A percentile compares a stretch with the other conserved stretches of the same genome.
These are phyloP conservation scores for Beauveria sp. DNA, from an alignment of 2,329 filamentous ascomycete species.

Conservation along the genomic window DNA sequence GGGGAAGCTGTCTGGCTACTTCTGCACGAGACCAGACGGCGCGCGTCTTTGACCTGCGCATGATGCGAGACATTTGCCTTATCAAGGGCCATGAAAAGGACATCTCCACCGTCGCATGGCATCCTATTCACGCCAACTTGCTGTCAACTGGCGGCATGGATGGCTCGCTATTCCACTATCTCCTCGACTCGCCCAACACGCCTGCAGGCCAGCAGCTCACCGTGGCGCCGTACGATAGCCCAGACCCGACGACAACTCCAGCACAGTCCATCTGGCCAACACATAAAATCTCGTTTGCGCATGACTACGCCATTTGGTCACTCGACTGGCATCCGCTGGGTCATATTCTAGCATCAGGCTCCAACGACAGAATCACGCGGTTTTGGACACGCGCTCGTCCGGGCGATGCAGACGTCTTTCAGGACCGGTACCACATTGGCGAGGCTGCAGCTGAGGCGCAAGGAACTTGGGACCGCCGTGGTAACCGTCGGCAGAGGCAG, in stretches of 20 bases:
- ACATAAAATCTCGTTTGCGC: conserved; percentile 78
- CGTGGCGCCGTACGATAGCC: conserved; percentile 75
- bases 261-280: conserved; percentile 90
- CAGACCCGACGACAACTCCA: conserved; percentile 70
- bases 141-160: conserved; percentile 87
- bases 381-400: conserved; percentile 93
- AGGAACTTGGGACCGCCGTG: conserved; percentile 85
- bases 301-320: conserved; percentile 95
- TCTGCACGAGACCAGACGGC: conserved; percentile 90
- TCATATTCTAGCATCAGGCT: conserved; percentile 90
- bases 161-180: conserved; percentile 83
- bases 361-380: conserved; percentile 90
- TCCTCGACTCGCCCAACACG: conserved; percentile 90
- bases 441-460: conserved; percentile 88
- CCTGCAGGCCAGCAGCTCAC: conserved; percentile 65
- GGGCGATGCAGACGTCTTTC: conserved; percentile 75
- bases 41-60: conserved; percentile 86
- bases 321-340: conserved; percentile 96
- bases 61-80: conserved; percentile 96
- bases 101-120: conserved; percentile 86
- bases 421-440: conserved; percentile 92
- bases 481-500: conserved; percentile 68
- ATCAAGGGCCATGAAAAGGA: conserved; percentile 95
- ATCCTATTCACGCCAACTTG: conserved; percentile 83
- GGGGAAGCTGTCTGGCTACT: conserved; percentile 79